Evolutionary conservation across 768 basidiomycete genomes (phyloP), one percentile per base, ranked within the genome.

Genomic region (Scleroderma citrinum): DNA sequence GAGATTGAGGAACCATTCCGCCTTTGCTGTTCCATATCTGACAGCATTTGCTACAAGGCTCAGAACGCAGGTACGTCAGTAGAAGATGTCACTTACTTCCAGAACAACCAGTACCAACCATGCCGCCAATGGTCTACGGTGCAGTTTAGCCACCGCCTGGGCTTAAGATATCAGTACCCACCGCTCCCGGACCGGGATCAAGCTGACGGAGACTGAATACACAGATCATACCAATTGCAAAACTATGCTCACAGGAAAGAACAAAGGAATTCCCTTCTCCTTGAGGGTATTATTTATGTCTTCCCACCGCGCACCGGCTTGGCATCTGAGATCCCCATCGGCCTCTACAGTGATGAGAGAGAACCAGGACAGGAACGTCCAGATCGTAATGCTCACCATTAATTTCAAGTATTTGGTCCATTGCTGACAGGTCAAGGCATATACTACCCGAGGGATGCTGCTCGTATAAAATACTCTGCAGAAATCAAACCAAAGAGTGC

Each of bases 21-120:
- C 85, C 62, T 83, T 86, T 5, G 91, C 90, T 13, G 91, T 92
- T 44, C 89, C 92, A 64, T 92, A 93, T 52, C 88, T 73, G 8
- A 89, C 87, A 17, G 87, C 85, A 59, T 88, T 88, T 16, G 87
- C 86, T 87, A 31, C 23, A 46, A 20, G 19, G 3, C 24, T 48
- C 42, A 44, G 35, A 34, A 17, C 7, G 30, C 44, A 37, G 23
- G 26, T 29, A 29, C 24, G 2, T 20, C 16, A 16, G 13, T 8
- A 49, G 17, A 44, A 23, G 16, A 17, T 5, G 24, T 20, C 37
- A 74, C 78, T 75, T 68, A 78, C 90, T 92, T 45, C 89, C 90
- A 43, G 81, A 84, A 59, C 89, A 92, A 8, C 89, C 88, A 2
- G 90, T 93, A 8, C 83, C 83, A 44, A 88, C 82, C 89, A 92